Conservation (phyloP, 2,329 filamentous ascomycete genomes). For the Fusarium sororula region DNA sequence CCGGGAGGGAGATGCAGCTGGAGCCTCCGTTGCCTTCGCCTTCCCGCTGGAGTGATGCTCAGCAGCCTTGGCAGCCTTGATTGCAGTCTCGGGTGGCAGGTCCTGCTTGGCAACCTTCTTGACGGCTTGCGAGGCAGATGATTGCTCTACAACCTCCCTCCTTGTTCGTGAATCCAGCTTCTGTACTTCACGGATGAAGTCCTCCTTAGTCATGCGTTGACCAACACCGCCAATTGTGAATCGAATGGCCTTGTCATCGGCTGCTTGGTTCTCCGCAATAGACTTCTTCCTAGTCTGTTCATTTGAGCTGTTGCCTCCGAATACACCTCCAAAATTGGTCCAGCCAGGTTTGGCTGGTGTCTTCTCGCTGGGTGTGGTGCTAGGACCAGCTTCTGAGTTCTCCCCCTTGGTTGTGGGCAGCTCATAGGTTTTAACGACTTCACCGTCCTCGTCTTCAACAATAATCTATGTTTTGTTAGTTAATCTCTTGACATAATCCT, state of each 20-base stretch:
- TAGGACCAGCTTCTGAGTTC: conserved; percentile 49
- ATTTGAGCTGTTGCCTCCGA: conserved; percentile 46
- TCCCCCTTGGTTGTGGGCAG: conserved; percentile 64
- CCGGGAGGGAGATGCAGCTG: conserved; percentile 30
- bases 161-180: conserved; percentile 74
- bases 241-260: conserved; percentile 76
- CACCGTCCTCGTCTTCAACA: conserved; percentile 85
- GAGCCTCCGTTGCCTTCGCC: not conserved
- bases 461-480: conserved; percentile 70
- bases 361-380: conserved; percentile 50
- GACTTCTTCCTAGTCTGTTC: conserved; percentile 52
- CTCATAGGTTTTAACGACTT: conserved; percentile 86
- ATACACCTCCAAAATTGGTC: conserved; percentile 54
- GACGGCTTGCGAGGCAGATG: conserved; percentile 56
- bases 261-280: conserved; percentile 56
- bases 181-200: conserved; percentile 79
- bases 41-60: conserved; percentile 17
- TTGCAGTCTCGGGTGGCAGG: conserved; percentile 28
- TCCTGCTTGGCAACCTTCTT: conserved; percentile 61
- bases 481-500: not conserved
- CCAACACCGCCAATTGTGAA: conserved; percentile 81
- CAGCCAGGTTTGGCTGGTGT: conserved; percentile 58
- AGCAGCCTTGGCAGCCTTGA: conserved; percentile 32
- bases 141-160: conserved; percentile 62
- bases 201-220: conserved; percentile 79